Conservation (phyloP, 1,284 basidiomycete genomes). For the Sanghuangporus weigelae region DNA sequence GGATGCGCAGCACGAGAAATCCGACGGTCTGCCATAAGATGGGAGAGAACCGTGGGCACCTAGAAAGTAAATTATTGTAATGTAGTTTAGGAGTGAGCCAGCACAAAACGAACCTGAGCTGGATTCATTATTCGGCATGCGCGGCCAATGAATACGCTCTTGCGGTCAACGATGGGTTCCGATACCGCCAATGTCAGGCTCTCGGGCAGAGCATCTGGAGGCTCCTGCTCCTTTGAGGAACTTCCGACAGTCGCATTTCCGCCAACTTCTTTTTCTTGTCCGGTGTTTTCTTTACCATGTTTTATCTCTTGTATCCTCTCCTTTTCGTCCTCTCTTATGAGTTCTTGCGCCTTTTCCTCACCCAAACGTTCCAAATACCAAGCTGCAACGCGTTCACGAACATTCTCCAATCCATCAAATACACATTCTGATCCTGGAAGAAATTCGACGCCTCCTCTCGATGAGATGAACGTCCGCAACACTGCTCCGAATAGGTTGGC, state of each 20-base stretch:
- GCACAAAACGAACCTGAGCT: constrained; percentile 48
- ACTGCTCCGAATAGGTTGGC: constrained; percentile 69
- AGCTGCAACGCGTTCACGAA: constrained; percentile 56
- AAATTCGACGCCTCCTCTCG: constrained; percentile 65
- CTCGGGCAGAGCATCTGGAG: constrained; percentile 39
- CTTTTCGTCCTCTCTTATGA: constrained; percentile 52
- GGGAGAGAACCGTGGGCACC: constrained; percentile 69
- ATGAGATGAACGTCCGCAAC: constrained; percentile 78
- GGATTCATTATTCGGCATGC: constrained; percentile 77
- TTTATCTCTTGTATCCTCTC: constrained; percentile 28
- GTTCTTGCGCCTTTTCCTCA: constrained; percentile 49
- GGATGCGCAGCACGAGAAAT: constrained; percentile 83
- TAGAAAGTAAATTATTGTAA: constrained; percentile 26
- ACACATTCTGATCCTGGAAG: constrained; percentile 71
- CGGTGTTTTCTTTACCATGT: constrained; percentile 5
- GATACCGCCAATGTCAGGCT: constrained; percentile 62
- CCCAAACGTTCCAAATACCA: constrained; percentile 72
- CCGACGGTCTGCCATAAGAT: constrained; percentile 68
- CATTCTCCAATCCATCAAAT: constrained; percentile 82
- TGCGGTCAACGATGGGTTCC: constrained; percentile 78
- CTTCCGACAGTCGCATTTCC: not conserved
- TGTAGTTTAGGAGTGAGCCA: constrained; percentile 1
- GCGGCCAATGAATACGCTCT: constrained; percentile 79
- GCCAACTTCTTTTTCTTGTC: not conserved
- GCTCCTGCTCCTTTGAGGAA: not conserved